Evolutionary conservation across 192 early-diverging fungal genomes (phyloP).

Genomic region (Gaertneriomyces sp.): DNA sequence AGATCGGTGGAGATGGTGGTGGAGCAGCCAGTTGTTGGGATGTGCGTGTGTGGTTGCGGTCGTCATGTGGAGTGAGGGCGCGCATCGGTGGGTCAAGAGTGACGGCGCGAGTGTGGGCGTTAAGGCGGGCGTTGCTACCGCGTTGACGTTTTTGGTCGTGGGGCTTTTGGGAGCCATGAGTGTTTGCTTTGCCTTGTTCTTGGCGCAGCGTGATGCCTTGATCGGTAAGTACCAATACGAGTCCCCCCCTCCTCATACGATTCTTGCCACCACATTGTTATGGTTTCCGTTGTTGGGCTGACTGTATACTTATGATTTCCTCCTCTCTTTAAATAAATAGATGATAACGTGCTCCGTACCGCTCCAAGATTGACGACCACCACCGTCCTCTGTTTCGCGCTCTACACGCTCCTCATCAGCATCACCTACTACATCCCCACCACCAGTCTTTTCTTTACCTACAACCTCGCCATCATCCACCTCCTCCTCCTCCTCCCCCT

Average conservation of each 20-base stretch:
- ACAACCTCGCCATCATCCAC: constrained; percentile 26
- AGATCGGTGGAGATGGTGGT: constrained; percentile 21
- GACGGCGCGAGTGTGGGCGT: neutral
- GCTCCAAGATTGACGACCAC: constrained; percentile 8
- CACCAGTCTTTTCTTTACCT: constrained; percentile 15
- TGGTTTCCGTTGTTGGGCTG: neutral
- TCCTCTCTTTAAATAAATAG: neutral
- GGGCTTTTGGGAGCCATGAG: constrained; percentile 35
- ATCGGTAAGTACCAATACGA: constrained; percentile 15
- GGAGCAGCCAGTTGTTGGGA: constrained; percentile 30
- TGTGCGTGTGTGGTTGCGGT: constrained; percentile 21
- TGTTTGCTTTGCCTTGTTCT: constrained; percentile 26
- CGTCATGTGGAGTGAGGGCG: constrained; percentile 28
- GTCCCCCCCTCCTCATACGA: neutral
- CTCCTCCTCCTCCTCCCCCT: constrained; percentile 17
- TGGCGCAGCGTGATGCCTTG: constrained; percentile 13
- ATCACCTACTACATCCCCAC: constrained; percentile 22
- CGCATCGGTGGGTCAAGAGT: constrained; percentile 10
- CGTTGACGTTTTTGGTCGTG: constrained; percentile 15
- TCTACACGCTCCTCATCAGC: constrained; percentile 3
- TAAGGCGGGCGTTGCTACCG: constrained; percentile 9
- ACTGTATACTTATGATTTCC: neutral
- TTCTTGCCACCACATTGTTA: neutral
- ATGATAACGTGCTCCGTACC: neutral
- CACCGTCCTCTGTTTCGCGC: constrained; percentile 2